These are phyloP conservation scores for Bacterosira constricta DNA, from an alignment of 108 stramenopile genomes.

Conservation along the genomic window DNA sequence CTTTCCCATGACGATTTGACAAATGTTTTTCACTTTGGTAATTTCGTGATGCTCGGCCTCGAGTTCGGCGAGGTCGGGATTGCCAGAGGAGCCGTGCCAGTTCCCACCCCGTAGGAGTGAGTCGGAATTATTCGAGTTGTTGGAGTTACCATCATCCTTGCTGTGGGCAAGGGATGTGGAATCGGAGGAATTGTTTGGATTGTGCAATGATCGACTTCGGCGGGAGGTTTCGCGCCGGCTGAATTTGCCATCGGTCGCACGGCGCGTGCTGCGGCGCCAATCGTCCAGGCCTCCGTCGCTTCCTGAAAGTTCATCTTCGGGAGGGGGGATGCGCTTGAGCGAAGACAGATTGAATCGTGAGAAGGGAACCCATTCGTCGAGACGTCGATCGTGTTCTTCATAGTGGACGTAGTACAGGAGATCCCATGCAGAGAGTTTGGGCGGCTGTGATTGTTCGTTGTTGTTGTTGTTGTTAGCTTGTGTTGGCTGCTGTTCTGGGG, in stretches of 20 bases:
- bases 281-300: neutral
- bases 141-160: neutral
- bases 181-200: conserved; percentile 3
- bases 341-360: conserved; percentile 69
- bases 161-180: neutral
- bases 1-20: conserved; percentile 89
- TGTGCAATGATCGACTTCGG: neutral
- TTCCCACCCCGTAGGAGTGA: conserved; percentile 62
- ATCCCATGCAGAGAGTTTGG: conserved; percentile 38
- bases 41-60: conserved; percentile 98
- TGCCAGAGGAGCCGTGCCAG: conserved; percentile 65
- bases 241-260: neutral
- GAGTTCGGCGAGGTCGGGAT: conserved; percentile 72
- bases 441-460: neutral
- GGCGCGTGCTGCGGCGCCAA: conserved; percentile 1
- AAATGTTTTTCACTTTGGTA: conserved; percentile 99
- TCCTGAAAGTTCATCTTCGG: neutral
- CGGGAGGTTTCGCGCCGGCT: neutral
- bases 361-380: conserved; percentile 86
- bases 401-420: conserved; percentile 89
- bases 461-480: neutral
- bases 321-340: conserved; percentile 32
- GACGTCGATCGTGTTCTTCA: conserved; percentile 77
- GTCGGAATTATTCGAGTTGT: conserved; percentile 10
- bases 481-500: neutral